Conservation (phyloP, 257 asterid genomes). For the Apocynum venetum region DNA sequence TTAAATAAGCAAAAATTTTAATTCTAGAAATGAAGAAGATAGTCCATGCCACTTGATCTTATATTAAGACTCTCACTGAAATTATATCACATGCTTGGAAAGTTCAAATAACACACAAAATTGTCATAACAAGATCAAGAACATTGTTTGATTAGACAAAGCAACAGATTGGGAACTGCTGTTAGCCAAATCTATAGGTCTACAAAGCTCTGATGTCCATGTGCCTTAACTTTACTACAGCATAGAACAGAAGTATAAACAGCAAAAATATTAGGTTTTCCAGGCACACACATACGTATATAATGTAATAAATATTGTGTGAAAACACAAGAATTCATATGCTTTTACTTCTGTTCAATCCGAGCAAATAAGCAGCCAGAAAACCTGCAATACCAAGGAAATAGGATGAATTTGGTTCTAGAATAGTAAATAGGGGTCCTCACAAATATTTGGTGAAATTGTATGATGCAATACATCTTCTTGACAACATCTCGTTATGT, state of each 20-base stretch:
- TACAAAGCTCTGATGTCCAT: background rate
- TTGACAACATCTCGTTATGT: background rate
- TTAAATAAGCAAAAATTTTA: background rate
- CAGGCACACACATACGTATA: background rate
- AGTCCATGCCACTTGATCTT: background rate
- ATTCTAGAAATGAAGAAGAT: background rate
- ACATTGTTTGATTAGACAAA: background rate
- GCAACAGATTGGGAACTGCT: background rate
- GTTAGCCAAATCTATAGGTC: background rate
- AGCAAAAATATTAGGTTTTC: background rate
- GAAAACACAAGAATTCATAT: background rate
- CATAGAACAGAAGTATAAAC: background rate
- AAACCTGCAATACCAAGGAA: background rate
- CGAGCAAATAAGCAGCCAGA: background rate
- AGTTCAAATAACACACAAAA: background rate
- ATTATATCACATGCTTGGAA: background rate
- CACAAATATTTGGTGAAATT: background rate
- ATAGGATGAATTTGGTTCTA: background rate
- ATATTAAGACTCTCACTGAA: background rate
- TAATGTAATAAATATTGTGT: background rate
- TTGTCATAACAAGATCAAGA: background rate
- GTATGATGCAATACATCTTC: background rate
- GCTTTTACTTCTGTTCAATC: background rate
- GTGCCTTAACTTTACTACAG: background rate
- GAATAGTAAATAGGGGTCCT: background rate